Evolutionary conservation across 176 grass and related monocot species (phyloP).

Genomic region (Neostapfia colusana): DNA sequence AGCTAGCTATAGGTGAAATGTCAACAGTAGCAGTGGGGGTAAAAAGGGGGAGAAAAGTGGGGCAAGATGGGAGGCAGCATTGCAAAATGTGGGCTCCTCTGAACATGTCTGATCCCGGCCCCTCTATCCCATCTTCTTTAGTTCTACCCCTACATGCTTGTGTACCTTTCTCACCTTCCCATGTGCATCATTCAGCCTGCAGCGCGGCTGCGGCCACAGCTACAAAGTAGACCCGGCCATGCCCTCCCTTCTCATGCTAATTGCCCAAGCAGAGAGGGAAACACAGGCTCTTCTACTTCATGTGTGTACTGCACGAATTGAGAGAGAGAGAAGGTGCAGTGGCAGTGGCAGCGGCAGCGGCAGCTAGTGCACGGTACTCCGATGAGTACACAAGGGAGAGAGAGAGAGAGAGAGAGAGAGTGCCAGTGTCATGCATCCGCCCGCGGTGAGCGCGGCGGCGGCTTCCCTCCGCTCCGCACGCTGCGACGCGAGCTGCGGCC

Average conservation of each 20-base stretch:
- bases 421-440: not conserved
- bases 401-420: not conserved
- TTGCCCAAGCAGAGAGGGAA: constrained; percentile 44
- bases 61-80: constrained; percentile 40
- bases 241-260: constrained; percentile 51
- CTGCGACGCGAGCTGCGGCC: not conserved
- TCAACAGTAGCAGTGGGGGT: not conserved
- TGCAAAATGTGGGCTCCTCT: constrained; percentile 48
- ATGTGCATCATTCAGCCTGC: constrained; percentile 55
- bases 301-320: too few relatives aligned
- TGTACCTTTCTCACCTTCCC: constrained; percentile 46
- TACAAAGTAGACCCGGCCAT: constrained; percentile 42
- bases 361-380: not conserved
- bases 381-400: not conserved
- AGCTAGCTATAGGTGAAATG: not conserved
- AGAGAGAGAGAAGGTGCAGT: not conserved
- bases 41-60: not conserved
- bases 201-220: not conserved
- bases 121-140: not conserved
- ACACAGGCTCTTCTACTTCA: not conserved
- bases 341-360: not conserved
- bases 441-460: too few relatives aligned
- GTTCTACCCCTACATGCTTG: not conserved
- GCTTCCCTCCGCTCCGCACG: too few relatives aligned
- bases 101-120: constrained; percentile 27